A percentile compares a stretch with the other conserved stretches of the same genome.
Evolutionary conservation across 2,329 filamentous ascomycete species (phyloP).

Genomic region (Aspergillus niger): DNA sequence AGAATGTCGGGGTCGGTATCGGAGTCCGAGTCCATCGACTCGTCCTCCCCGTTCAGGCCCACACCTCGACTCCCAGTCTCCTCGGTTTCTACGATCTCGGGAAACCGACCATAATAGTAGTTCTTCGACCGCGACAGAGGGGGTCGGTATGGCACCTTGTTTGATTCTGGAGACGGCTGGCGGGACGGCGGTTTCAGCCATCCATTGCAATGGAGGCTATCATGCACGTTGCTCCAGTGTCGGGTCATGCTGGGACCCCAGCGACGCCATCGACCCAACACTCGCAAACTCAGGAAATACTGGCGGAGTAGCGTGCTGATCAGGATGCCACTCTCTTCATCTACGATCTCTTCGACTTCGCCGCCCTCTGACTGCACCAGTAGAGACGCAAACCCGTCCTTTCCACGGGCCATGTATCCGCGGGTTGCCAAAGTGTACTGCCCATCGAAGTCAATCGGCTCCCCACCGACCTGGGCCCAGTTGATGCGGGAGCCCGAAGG

Average conservation of each 20-base stretch:
- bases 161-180: conserved; percentile 29
- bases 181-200: conserved; percentile 49
- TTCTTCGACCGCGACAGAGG: conserved; percentile 25
- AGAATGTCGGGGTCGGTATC: conserved; percentile 44
- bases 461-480: conserved; percentile 61
- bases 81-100: conserved; percentile 19
- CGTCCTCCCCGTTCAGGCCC: conserved; percentile 41
- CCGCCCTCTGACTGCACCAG: conserved; percentile 77
- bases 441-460: conserved; percentile 62
- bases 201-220: conserved; percentile 58
- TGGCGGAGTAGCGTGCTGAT: conserved; percentile 85
- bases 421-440: conserved; percentile 76
- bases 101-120: conserved; percentile 36
- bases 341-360: conserved; percentile 73
- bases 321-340: conserved; percentile 82
- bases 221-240: conserved; percentile 69
- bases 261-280: conserved; percentile 76
- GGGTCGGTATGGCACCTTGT: conserved; percentile 28
- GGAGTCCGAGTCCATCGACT: conserved; percentile 46
- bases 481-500: conserved; percentile 65
- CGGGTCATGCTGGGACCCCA: conserved; percentile 64
- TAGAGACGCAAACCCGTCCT: conserved; percentile 78
- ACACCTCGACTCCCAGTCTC: conserved; percentile 46
- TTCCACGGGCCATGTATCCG: conserved; percentile 86
- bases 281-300: conserved; percentile 85